Conservation (phyloP, 2,329 filamentous ascomycete species). For the Trichoderma afroharzianum region DNA sequence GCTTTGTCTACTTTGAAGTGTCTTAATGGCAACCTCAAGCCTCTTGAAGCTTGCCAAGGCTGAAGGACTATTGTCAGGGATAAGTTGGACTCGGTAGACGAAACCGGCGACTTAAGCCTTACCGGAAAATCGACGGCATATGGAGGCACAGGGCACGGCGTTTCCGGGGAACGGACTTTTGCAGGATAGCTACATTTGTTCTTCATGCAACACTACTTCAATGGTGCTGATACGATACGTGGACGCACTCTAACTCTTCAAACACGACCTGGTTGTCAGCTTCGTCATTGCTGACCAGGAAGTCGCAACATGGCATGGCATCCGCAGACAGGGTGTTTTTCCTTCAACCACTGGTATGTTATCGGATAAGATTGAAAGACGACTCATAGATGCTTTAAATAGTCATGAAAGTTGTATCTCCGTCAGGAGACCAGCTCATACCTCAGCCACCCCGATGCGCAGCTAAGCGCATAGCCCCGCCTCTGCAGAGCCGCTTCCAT, state of each 20-base stretch:
- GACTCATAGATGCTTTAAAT: background rate
- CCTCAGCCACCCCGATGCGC: background rate
- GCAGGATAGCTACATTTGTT: background rate
- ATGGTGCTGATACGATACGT: background rate
- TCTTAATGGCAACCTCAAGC: background rate
- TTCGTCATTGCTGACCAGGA: background rate
- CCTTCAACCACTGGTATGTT: background rate
- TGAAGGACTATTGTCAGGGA: background rate
- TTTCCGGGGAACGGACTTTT: background rate
- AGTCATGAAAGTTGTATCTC: background rate
- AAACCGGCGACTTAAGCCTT: background rate
- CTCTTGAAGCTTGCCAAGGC: background rate
- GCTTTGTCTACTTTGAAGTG: accelerated
- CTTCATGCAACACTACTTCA: background rate
- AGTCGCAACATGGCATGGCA: background rate
- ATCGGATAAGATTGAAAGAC: background rate
- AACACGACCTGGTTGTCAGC: background rate
- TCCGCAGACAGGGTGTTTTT: background rate
- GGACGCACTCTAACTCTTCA: background rate
- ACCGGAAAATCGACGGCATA: background rate
- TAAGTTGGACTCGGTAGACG: background rate
- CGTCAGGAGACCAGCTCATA: background rate
- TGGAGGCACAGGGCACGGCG: background rate
- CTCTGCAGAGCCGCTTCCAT: background rate
- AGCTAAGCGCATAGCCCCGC: background rate